Conservation (phyloP, 306 rosid genomes). For the Cyclanthera cordifolia region DNA sequence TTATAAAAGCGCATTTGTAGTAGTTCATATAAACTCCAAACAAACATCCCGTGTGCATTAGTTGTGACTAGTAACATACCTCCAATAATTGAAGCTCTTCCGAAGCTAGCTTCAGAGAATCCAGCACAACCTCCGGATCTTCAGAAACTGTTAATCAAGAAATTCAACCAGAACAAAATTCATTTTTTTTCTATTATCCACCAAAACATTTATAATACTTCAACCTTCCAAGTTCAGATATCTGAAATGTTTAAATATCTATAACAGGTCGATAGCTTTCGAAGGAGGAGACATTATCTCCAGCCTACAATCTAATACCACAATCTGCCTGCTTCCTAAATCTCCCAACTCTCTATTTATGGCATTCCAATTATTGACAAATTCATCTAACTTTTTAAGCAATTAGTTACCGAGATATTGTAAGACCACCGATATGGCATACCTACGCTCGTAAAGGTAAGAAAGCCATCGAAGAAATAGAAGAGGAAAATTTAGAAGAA, state of each 20-base stretch:
- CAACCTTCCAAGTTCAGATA: neutral
- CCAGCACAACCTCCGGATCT: slow-evolving; percentile 44
- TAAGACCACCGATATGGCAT: too few relatives aligned
- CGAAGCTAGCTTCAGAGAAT: slow-evolving; percentile 72
- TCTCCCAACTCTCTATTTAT: neutral
- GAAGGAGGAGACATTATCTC: neutral
- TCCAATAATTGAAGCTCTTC: slow-evolving; percentile 73
- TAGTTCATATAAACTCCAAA: too few relatives aligned
- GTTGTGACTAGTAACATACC: slow-evolving; percentile 35
- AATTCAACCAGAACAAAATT: neutral
- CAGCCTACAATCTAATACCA: neutral
- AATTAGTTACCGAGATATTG: neutral
- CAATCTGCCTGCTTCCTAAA: neutral
- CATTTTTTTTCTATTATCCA: neutral
- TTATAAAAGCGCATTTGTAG: too few relatives aligned
- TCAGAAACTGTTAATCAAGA: slow-evolving; percentile 36
- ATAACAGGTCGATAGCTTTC: neutral
- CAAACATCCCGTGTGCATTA: neutral
- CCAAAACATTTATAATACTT: neutral
- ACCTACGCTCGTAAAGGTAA: too few relatives aligned
- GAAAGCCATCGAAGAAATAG: too few relatives aligned
- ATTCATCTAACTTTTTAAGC: neutral
- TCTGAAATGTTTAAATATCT: neutral
- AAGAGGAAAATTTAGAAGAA: too few relatives aligned
- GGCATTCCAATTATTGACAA: neutral